Base-by-base conservation (phyloP, 1,284 basidiomycete species). In the Fomitiporia mediterranea region DNA sequence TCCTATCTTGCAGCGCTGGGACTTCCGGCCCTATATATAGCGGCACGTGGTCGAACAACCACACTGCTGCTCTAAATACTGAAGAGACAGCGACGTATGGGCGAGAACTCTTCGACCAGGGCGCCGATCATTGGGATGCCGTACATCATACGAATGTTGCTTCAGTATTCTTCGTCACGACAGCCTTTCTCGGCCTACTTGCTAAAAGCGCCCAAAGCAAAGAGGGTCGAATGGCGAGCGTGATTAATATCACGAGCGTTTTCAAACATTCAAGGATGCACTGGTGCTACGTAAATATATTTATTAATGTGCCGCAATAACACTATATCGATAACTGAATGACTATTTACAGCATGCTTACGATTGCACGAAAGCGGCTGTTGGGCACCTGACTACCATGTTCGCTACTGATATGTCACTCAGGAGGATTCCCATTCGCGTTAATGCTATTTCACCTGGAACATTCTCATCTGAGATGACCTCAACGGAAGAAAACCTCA, bases 181-280 rank as follows among this genome's bases (percentile, higher is more conserved):
- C 60, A 5, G 70, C 69, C 0, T 73, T 70, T 57, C 58, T 73
- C 2, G 68, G 64, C 0, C 57, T 73, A 2, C 65, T 73, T 4
- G 59, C 65, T n/a, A 61, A 54, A 17, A 50, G 58, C 34, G 62
- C 63, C 27, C 57, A 64, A 25, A 57, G 59, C 11, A 52, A 48
- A 46, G 51, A 52, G 25, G 63, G 61, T 19, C 59, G 60, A 42
- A 65, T 60, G 34, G 61, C 67, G 6, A 64, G 62, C 37, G 66
- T 73, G 25, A 69, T 74, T 56, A 73, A 71, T 54, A 69, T 70
- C 43, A 65, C 67, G 0, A 68, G 64, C 19, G 67, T 66, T 39
- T 63, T 62, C 13, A 66, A 67, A 1, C 54, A 64, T 25, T 63
- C 66, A 50, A 68, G 66, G 52, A 34, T 60, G 32, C 28, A 39